Conservation (phyloP, 257 asterid genomes). For the Gentiana macrophylla region DNA sequence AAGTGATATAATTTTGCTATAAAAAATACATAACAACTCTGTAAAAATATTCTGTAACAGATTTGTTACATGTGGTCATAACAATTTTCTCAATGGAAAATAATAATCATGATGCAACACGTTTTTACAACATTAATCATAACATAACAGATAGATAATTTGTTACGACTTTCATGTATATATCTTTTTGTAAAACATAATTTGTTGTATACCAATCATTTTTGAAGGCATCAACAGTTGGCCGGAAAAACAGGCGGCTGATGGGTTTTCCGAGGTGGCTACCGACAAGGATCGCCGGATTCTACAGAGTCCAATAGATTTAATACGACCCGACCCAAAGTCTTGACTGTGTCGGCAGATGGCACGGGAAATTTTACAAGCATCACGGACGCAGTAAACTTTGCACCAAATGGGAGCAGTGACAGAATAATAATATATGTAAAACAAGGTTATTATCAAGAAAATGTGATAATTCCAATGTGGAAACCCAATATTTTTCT, state of each 20-base stretch:
- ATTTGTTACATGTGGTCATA: too few relatives aligned
- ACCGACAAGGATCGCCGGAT: slow-evolving; percentile 30
- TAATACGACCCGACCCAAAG: slow-evolving; percentile 30
- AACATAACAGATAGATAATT: too few relatives aligned
- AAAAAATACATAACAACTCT: too few relatives aligned
- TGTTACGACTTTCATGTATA: too few relatives aligned
- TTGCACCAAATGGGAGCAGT: slow-evolving; percentile 52
- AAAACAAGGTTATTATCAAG: slow-evolving; percentile 56
- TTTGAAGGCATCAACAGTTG: too few relatives aligned
- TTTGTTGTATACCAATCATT: too few relatives aligned
- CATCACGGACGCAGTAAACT: slow-evolving; percentile 47
- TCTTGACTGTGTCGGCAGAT: slow-evolving; percentile 62
- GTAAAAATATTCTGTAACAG: too few relatives aligned
- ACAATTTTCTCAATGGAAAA: too few relatives aligned
- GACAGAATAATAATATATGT: slow-evolving; percentile 44
- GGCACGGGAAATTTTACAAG: slow-evolving; percentile 64
- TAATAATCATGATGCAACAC: too few relatives aligned
- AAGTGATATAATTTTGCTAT: too few relatives aligned
- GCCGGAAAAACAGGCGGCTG: slow-evolving; percentile 23
- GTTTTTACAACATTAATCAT: too few relatives aligned
- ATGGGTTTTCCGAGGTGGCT: slow-evolving; percentile 59
- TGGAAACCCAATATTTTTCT: slow-evolving; percentile 67
- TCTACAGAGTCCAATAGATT: slow-evolving; percentile 28
- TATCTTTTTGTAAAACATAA: too few relatives aligned
- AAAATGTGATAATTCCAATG: slow-evolving; percentile 71